Evolutionary conservation across 345 rosid genomes (phyloP).

Genomic region (Moricandia arvensis): DNA sequence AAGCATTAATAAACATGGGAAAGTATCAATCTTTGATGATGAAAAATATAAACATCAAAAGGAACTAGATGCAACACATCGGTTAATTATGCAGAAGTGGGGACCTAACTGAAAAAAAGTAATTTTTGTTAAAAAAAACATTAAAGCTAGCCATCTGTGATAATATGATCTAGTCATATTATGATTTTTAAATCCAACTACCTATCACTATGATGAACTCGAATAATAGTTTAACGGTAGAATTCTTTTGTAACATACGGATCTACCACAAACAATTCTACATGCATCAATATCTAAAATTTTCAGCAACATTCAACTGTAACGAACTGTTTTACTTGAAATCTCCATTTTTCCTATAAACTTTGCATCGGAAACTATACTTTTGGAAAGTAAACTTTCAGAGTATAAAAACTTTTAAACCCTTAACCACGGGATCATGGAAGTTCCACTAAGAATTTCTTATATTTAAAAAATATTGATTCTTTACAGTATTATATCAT

Average conservation of each 20-base stretch:
- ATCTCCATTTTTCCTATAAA: no score
- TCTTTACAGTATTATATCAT: not conserved
- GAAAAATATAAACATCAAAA: slow-evolving; percentile 2
- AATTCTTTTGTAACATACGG: not conserved
- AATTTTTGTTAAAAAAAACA: no score
- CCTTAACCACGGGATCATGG: not conserved
- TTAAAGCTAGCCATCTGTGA: no score
- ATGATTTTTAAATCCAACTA: not conserved
- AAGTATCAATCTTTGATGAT: slow-evolving; percentile 2
- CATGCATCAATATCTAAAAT: not conserved
- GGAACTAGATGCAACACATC: slow-evolving; percentile 21
- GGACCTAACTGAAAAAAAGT: slow-evolving; percentile 3
- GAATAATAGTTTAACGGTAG: not conserved
- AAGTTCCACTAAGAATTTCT: not conserved
- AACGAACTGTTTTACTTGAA: no score
- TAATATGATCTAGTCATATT: no score
- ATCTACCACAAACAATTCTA: not conserved
- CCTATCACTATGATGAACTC: not conserved
- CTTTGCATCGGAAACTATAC: not conserved
- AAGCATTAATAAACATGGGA: not conserved
- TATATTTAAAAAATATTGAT: not conserved
- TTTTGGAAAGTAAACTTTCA: not conserved
- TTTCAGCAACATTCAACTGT: no score
- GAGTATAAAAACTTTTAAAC: not conserved
- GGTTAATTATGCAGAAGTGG: slow-evolving; percentile 27